phyloP scores from a whole-genome alignment of 1,139 yeast species.

The Scheffersomyces segobiensis region DNA sequence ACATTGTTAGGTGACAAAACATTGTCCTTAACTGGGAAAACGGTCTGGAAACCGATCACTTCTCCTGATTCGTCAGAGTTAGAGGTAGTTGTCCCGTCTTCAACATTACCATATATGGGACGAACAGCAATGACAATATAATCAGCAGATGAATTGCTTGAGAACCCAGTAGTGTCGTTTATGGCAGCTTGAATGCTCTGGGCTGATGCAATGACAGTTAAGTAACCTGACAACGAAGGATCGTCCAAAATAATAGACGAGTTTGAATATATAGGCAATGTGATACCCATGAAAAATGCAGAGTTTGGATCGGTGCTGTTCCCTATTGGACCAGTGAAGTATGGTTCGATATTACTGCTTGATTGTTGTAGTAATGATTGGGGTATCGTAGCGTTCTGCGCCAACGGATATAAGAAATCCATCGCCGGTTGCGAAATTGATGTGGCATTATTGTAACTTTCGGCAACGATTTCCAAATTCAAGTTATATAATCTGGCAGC shows the following conservation, averaged over 20 bases:
- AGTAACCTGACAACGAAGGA: slow-evolving; percentile 68
- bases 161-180: slow-evolving; percentile 38
- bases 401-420: slow-evolving; percentile 55
- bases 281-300: slow-evolving; percentile 52
- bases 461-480: slow-evolving; percentile 37
- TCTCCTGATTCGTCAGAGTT: slow-evolving; percentile 8
- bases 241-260: slow-evolving; percentile 64
- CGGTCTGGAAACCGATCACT: slow-evolving; percentile 35
- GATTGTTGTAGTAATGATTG: slow-evolving; percentile 14
- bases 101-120: slow-evolving; percentile 25
- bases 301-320: slow-evolving; percentile 32
- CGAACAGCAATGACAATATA: slow-evolving; percentile 35
- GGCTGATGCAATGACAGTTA: slow-evolving; percentile 67
- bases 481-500: slow-evolving; percentile 70
- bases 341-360: slow-evolving; percentile 34
- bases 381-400: slow-evolving; percentile 46
- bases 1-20: slow-evolving; percentile 21
- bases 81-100: slow-evolving; percentile 9
- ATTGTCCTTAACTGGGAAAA: slow-evolving; percentile 32
- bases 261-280: slow-evolving; percentile 72
- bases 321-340: slow-evolving; percentile 60
- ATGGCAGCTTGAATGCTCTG: slow-evolving; percentile 50
- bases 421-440: slow-evolving; percentile 28
- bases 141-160: slow-evolving; percentile 16
- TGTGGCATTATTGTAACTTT: slow-evolving; percentile 31